Percentiles rank a stretch among this genome's conserved stretches.
phyloP scores from a whole-genome alignment of 768 basidiomycete species.

The Tephrocybe rancida region DNA sequence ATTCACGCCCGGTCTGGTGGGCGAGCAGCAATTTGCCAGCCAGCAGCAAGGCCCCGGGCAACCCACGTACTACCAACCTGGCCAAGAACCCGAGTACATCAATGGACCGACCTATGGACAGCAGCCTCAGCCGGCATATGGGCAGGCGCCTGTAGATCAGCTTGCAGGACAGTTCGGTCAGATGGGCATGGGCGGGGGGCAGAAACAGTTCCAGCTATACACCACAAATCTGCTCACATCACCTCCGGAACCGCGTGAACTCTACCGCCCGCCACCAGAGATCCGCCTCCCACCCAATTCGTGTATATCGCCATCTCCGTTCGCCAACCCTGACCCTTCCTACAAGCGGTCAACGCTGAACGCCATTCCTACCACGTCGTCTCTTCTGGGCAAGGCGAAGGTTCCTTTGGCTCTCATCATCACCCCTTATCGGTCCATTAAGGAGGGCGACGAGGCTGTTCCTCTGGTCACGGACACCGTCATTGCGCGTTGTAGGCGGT shows the following conservation, averaged over 20 bases:
- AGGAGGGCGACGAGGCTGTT: conserved; percentile 81
- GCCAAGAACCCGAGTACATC: conserved; percentile 50
- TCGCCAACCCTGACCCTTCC: conserved; percentile 84
- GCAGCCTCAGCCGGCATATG: conserved; percentile 38
- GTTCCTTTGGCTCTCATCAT: conserved; percentile 87
- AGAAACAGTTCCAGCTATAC: conserved; percentile 75
- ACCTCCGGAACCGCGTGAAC: conserved; percentile 88
- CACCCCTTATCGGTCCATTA: conserved; percentile 87
- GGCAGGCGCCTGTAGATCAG: conserved; percentile 57
- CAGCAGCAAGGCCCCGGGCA: conserved; percentile 52
- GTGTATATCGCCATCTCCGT: conserved; percentile 74
- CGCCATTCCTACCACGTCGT: conserved; percentile 89
- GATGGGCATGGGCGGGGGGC: conserved; percentile 85
- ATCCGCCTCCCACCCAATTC: conserved; percentile 88
- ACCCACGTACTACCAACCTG: conserved; percentile 42
- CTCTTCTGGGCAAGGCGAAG: conserved; percentile 86
- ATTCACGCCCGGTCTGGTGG: conserved; percentile 84
- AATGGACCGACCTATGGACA: conserved; percentile 42
- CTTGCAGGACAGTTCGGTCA: conserved; percentile 85
- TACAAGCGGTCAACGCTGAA: conserved; percentile 93
- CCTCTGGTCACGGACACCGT: conserved; percentile 93
- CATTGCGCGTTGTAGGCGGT: conserved; percentile 94
- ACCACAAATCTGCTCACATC: conserved; percentile 93
- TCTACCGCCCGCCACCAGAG: conserved; percentile 82
- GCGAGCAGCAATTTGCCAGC: conserved; percentile 65